Evolutionary conservation across 768 basidiomycete species (phyloP).

Genomic region (Podaxis rugospora): DNA sequence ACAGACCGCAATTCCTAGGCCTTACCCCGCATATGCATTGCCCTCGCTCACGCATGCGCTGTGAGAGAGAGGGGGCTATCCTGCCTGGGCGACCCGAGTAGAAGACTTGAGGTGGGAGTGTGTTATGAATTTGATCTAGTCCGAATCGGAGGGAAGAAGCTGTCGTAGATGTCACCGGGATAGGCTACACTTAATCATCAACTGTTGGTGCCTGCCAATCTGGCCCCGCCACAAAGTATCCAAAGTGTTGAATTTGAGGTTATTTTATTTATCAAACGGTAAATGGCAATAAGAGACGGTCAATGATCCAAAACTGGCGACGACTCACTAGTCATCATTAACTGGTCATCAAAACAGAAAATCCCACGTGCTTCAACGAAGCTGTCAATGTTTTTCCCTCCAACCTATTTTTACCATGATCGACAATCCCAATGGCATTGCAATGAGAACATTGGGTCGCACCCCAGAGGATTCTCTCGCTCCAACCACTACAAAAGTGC

Average conservation of each 20-base stretch:
- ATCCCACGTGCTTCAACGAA: neutral
- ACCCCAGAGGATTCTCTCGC: neutral
- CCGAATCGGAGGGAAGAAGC: neutral
- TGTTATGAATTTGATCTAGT: too few relatives aligned
- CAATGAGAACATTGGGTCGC: neutral
- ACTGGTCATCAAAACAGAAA: neutral
- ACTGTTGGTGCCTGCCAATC: neutral
- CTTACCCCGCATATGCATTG: constrained; percentile 21
- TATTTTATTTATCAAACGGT: neutral
- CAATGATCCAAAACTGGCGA: too few relatives aligned
- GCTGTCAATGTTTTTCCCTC: neutral
- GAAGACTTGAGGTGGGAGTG: neutral
- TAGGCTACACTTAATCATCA: too few relatives aligned
- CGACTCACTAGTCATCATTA: too few relatives aligned
- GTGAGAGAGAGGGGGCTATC: constrained; percentile 17
- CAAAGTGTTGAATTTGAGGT: neutral
- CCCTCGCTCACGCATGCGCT: constrained; percentile 23
- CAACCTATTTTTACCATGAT: neutral
- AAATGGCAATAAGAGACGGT: too few relatives aligned
- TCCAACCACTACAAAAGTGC: neutral
- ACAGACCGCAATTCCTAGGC: constrained; percentile 11
- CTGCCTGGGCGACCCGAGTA: constrained; percentile 19
- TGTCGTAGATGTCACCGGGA: too few relatives aligned
- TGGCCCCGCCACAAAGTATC: neutral
- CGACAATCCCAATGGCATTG: neutral